Base-by-base conservation (phyloP, 2,329 filamentous ascomycete genomes). In the Canariomyces notabilis region DNA sequence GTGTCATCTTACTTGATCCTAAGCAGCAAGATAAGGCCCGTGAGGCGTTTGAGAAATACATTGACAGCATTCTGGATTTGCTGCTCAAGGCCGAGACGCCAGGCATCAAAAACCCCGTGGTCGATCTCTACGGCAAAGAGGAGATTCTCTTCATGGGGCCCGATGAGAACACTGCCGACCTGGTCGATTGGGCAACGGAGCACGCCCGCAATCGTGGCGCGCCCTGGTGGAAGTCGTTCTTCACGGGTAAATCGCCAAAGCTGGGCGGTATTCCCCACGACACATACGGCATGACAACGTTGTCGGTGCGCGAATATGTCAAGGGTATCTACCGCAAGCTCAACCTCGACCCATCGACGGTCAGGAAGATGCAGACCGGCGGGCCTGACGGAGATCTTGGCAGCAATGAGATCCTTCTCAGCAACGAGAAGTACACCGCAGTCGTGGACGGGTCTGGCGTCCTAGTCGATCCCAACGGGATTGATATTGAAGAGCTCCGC, bases 141-240 rank as follows among this genome's bases (percentile, higher is more conserved):
- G 93, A 98, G 68, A 98, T 98, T 52, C 74, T 98, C 18, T 98
- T 98, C 76, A 87, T 98, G 89, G 93, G 93, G 26, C 93, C 93
- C 1, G 93, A 98, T 57, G 93, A 98, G 81, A 98, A 98, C 72
- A 98, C 93, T 1, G 93, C 93, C 18, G 89, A 95, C 61, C 77
- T 98, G 26, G 93, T 98, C 42, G 83, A 98, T 69, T 98, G 93
- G 93, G 93, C 93, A n/a, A 98, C 93, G 1, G 85, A 93, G 67
- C 93, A 98, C 67, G 93, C 93, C 50, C 82, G 89, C 42, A 73
- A 74, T 51, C 83, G 93, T 58, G 89, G 89, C 37, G 93, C 93
- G 4, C 89, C 89, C 21, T 98, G 91, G 89, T 98, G 93, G 93
- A 98, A 98, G 76, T 98, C 93, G 0, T 98, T 98, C 80, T 98